These are phyloP conservation scores for Coniferiporia sulphurascens DNA, from an alignment of 1,284 basidiomycete species.

Conservation along the genomic window DNA sequence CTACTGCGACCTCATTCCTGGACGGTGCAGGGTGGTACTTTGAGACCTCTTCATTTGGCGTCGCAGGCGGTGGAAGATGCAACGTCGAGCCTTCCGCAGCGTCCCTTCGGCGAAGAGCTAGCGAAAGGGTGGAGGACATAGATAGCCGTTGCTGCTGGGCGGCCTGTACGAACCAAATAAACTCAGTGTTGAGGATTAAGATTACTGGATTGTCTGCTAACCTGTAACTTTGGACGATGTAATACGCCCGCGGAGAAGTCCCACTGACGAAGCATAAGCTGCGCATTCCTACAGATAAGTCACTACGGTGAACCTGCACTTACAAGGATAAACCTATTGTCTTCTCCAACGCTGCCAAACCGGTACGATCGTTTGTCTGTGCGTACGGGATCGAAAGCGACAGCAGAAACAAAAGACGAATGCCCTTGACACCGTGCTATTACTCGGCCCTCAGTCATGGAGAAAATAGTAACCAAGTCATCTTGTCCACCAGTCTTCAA, in stretches of 20 bases:
- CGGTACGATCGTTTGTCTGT: slow-evolving; percentile 86
- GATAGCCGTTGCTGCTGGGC: slow-evolving; percentile 67
- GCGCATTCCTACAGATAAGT: background rate
- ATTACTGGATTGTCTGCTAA: slow-evolving; percentile 28
- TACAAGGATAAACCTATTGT: slow-evolving; percentile 87
- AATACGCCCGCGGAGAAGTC: slow-evolving; percentile 82
- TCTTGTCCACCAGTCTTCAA: slow-evolving; percentile 81
- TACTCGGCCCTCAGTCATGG: slow-evolving; percentile 86
- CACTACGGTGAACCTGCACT: slow-evolving; percentile 22
- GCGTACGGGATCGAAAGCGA: slow-evolving; percentile 85
- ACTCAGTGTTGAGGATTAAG: background rate
- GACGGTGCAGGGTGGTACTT: slow-evolving; percentile 84
- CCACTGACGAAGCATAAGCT: slow-evolving; percentile 51
- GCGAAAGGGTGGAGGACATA: slow-evolving; percentile 68
- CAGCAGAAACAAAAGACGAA: slow-evolving; percentile 85
- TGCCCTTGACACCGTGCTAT: slow-evolving; percentile 98
- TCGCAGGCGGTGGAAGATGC: slow-evolving; percentile 41
- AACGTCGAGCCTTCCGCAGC: slow-evolving; percentile 42
- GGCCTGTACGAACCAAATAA: slow-evolving; percentile 29
- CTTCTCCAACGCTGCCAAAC: slow-evolving; percentile 91
- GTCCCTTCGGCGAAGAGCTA: slow-evolving; percentile 51
- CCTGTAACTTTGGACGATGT: slow-evolving; percentile 61
- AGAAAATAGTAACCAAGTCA: slow-evolving; percentile 90
- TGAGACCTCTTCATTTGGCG: slow-evolving; percentile 35
- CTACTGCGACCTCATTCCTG: slow-evolving; percentile 81